Base-by-base conservation (phyloP, 345 rosid genomes). In the Fremontodendron californicum region DNA sequence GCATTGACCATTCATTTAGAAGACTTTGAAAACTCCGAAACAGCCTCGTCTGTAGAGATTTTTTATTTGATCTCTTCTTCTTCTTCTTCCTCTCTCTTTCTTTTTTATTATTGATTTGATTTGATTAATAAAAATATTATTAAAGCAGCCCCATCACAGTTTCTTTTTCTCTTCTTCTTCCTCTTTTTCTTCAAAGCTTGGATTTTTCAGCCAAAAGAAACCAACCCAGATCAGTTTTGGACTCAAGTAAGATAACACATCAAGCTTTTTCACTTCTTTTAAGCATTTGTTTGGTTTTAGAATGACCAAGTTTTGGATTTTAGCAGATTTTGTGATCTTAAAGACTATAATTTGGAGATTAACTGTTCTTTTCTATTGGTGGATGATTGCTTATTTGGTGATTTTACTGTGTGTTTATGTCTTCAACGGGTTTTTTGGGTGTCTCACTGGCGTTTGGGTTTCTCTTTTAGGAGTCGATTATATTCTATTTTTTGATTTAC, bases 1-100 rank as follows among this genome's bases (percentile, higher is more conserved):
- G 83, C 90, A 78, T 88, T 92, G 98, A 93, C 94, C 96, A 81
- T 68, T 79, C 85, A 84, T 80, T 82, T 81, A 63, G 75, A 12
- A 68, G 84, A 78, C 88, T 86, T 85, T 77, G 91, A 86, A 83
- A 82, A 81, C 86, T 81, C 87, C 85, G 86, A 78, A 85, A 78
- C 81, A 66, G 70, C 85, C 87, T 83, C 86, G 72, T 71, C 60
- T 76, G 16, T 78, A 45, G 71, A 15, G 78, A 73, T 65, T 80
- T 81, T 19, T 74, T 78, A 51, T 31, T 73, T 73, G 75, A 82
- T 84, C 81, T 78, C 86, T 68, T 66, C 64, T 18, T 76, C 86
- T 71, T 61, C 70, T 63, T 60, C 3, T 78, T 63, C 25, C 58
- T 79, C 79, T 74, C 65, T 51, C 23, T 63, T 75, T 43, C 8